Evolutionary conservation across 2,329 filamentous ascomycete genomes (phyloP).

Genomic region (Zymoseptoria tritici): DNA sequence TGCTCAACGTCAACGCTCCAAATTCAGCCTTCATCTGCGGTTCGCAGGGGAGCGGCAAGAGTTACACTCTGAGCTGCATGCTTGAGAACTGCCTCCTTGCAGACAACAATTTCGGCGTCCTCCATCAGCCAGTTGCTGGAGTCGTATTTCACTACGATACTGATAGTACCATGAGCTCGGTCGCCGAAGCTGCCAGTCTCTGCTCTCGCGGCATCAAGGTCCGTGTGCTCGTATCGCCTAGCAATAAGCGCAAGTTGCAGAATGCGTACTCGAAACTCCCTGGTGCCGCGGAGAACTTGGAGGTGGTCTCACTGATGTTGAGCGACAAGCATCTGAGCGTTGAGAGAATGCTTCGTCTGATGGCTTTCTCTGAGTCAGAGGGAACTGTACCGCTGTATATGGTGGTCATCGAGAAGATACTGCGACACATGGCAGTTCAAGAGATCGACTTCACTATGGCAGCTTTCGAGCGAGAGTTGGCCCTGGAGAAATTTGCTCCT

Average conservation of each 20-base stretch:
- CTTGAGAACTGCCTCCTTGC: constrained; percentile 52
- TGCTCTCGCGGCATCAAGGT: constrained; percentile 43
- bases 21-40: constrained; percentile 57
- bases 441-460: constrained; percentile 43
- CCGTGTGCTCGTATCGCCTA: constrained; percentile 45
- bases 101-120: constrained; percentile 34
- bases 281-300: constrained; percentile 34
- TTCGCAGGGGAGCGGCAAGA: constrained; percentile 56
- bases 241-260: constrained; percentile 38
- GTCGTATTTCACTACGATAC: constrained; percentile 54
- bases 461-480: constrained; percentile 38
- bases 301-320: constrained; percentile 41
- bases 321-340: constrained; percentile 43
- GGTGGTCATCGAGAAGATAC: constrained; percentile 47
- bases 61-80: constrained; percentile 52
- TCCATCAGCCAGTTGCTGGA: constrained; percentile 49
- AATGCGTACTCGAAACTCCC: constrained; percentile 36
- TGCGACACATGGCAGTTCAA: constrained; percentile 49
- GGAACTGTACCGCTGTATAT: constrained; percentile 48
- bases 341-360: constrained; percentile 47
- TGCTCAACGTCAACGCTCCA: constrained; percentile 49
- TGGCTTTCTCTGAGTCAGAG: constrained; percentile 42
- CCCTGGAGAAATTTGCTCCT: constrained; percentile 34
- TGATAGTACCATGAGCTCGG: constrained; percentile 38
- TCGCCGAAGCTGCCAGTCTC: constrained; percentile 53